Conservation (phyloP, 495 filamentous ascomycete genomes). For the Neurospora sp. region DNA sequence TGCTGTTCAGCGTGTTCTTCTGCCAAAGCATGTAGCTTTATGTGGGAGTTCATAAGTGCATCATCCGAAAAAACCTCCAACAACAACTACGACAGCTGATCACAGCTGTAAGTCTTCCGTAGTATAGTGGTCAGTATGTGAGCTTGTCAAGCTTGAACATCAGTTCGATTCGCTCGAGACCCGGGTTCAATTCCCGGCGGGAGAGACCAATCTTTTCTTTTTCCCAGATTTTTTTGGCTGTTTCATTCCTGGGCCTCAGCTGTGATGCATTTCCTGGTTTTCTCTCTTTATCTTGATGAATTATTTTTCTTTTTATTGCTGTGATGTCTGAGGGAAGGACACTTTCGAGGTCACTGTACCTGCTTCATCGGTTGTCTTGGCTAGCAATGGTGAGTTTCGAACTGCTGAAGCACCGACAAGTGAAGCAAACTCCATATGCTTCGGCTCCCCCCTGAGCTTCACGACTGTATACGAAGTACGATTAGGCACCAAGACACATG, state of each 20-base stretch:
- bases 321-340: neutral
- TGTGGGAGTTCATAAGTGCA: neutral
- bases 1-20: neutral
- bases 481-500: neutral
- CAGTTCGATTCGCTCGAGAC: neutral
- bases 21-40: neutral
- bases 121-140: neutral
- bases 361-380: neutral
- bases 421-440: neutral
- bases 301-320: neutral
- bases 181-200: neutral
- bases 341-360: too few species aligned
- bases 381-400: neutral
- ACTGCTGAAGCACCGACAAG: neutral
- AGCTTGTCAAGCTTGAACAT: neutral
- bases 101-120: neutral
- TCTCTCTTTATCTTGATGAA: neutral
- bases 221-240: neutral
- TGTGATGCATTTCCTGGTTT: neutral
- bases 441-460: too few species aligned
- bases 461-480: neutral
- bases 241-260: neutral
- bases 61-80: fast-evolving
- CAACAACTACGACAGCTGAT: neutral
- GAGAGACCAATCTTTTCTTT: neutral